These are phyloP conservation scores for Dactylis glomerata DNA, from an alignment of 176 grass and related monocot species.

Conservation along the genomic window DNA sequence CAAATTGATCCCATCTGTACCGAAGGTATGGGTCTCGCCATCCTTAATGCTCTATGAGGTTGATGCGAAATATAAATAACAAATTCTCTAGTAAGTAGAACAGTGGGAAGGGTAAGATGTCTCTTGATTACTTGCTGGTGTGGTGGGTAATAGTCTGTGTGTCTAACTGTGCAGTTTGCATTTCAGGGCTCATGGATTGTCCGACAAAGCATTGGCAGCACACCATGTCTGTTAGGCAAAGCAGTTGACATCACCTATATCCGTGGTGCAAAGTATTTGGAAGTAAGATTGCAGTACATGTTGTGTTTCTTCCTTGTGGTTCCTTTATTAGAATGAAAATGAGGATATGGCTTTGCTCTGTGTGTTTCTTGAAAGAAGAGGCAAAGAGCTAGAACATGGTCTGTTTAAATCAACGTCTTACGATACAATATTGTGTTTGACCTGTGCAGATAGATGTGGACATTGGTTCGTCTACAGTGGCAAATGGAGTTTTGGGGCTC, in stretches of 20 bases:
- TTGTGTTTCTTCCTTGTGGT: background rate
- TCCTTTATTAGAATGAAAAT: background rate
- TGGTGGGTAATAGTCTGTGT: background rate
- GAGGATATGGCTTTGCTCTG: background rate
- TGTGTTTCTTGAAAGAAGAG: background rate
- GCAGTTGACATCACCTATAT: constrained; percentile 95
- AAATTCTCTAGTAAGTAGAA: background rate
- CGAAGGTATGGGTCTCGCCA: constrained; percentile 51
- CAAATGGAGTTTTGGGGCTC: constrained; percentile 93
- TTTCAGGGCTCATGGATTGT: constrained; percentile 98
- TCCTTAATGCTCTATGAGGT: background rate
- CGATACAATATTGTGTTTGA: background rate
- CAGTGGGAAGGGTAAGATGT: background rate
- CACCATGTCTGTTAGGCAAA: constrained; percentile 94
- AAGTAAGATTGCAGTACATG: constrained; percentile 41
- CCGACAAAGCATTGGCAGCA: constrained; percentile 92
- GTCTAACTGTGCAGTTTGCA: constrained; percentile 20
- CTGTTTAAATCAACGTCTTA: constrained; percentile 10
- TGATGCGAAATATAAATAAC: background rate
- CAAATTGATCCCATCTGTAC: constrained; percentile 96
- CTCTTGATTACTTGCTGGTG: background rate
- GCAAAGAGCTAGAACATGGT: background rate
- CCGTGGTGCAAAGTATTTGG: constrained; percentile 78
- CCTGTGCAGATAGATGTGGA: constrained; percentile 85
- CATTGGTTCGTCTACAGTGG: constrained; percentile 96